Base-by-base conservation (phyloP, 805 yeast genomes). In the Lipomyces yamanashiensis region DNA sequence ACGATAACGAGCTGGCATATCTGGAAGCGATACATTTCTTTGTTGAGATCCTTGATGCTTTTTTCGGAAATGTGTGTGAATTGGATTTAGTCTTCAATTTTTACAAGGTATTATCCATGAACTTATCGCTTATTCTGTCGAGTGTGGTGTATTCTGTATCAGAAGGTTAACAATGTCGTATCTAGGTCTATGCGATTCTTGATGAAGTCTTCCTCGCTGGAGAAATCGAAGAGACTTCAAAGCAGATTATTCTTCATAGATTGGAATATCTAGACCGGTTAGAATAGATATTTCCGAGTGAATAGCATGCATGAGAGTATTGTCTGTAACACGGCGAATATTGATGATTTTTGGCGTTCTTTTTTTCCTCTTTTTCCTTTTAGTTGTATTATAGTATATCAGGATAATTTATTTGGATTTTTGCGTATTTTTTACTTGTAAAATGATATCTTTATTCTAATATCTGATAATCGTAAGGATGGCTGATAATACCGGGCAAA, bases 181-280 rank as follows among this genome's bases (percentile, higher is more conserved):
- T 28, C 8, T 21, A 65, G 68, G 68, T 90, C 12, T 90, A 92
- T 74, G 81, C 84, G 59, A 88, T 92, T 8, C 74, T 95, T 63
- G 98, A 95, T 74, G 97, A 92, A 75, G 82, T 95, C 74, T 90
- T 88, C 71, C 73, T 90, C 53, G 96, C 92, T 12, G 99, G 99
- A 12, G 98, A 95, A 74, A 80, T 92, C 12, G 91, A 89, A 73
- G 97, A 92, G 73, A 88, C 92, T 0, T 88, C 90, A 68, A 90
- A 89, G 74, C 81, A 81, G 33, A 82, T 80, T 54, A 81, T 93
- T 6, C 75, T 92, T 61, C 84, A 84, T 21, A 76, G 97, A 63
- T 76, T 93, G 47, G 82, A 83, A 62, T 79, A 82, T 67, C 77
- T 90, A 58, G 96, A 90, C 71, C 78, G 81, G 59, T 73, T 87